These are phyloP conservation scores for Pyracantha coccinea DNA, from an alignment of 331 rosid genomes.

Conservation along the genomic window DNA sequence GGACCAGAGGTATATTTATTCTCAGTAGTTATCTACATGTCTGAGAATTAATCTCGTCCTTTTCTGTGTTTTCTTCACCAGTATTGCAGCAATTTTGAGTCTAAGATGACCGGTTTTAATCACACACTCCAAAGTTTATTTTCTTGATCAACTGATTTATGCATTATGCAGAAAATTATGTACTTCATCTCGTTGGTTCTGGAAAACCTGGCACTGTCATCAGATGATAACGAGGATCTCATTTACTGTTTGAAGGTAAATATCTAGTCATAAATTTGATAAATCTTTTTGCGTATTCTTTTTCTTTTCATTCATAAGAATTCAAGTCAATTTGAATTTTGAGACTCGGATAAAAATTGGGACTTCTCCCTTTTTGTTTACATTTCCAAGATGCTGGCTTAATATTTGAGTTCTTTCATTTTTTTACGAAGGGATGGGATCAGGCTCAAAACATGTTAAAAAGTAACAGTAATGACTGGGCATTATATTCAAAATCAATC, in stretches of 20 bases:
- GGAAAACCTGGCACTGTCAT: slow-evolving; percentile 86
- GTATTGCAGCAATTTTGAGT: not conserved
- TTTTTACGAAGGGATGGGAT: slow-evolving; percentile 81
- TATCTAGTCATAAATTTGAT: not conserved
- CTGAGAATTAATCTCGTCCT: not conserved
- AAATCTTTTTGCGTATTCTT: not conserved
- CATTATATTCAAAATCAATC: slow-evolving; percentile 82
- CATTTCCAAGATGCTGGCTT: not conserved
- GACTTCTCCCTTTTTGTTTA: not conserved
- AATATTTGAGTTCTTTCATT: slow-evolving; percentile 10
- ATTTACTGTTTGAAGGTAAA: slow-evolving; percentile 84
- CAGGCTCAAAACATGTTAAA: slow-evolving; percentile 58
- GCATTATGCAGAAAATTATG: slow-evolving; percentile 74
- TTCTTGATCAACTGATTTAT: slow-evolving; percentile 21
- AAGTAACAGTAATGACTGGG: slow-evolving; percentile 62
- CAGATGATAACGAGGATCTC: slow-evolving; percentile 78
- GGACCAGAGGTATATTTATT: slow-evolving; percentile 63
- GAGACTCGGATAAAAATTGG: not conserved
- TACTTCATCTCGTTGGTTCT: slow-evolving; percentile 66
- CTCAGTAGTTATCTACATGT: not conserved
- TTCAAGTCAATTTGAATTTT: not conserved
- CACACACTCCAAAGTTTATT: not conserved
- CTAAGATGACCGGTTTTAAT: not conserved
- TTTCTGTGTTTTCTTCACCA: slow-evolving; percentile 10
- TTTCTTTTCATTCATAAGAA: not conserved